Evolutionary conservation across 2,329 filamentous ascomycete species (phyloP).

Genomic region (Scleromitrula shiraiana): DNA sequence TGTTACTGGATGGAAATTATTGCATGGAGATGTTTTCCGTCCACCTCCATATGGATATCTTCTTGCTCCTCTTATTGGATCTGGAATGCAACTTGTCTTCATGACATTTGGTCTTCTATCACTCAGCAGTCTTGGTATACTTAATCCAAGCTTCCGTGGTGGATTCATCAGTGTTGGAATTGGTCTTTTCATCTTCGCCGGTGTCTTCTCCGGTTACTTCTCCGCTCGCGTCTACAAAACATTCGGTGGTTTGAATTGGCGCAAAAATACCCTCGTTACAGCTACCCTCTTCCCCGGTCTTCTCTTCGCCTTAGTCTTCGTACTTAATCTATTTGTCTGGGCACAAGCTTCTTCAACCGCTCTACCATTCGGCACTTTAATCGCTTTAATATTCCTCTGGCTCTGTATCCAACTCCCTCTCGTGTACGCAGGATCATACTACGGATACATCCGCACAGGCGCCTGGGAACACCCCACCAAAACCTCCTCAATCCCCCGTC

Average conservation of each 20-base stretch:
- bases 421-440: conserved; percentile 73
- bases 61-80: conserved; percentile 73
- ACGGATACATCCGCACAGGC: conserved; percentile 58
- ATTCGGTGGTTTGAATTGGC: conserved; percentile 68
- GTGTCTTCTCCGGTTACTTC: conserved; percentile 80
- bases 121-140: conserved; percentile 65
- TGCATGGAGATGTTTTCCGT: conserved; percentile 84
- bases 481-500: conserved; percentile 61
- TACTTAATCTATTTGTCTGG: conserved; percentile 86
- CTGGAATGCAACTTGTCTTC: conserved; percentile 78
- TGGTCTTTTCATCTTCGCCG: conserved; percentile 75
- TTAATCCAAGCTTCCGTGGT: conserved; percentile 85
- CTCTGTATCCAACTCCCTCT: conserved; percentile 79
- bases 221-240: conserved; percentile 77
- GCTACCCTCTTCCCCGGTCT: conserved; percentile 73
- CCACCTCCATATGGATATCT: conserved; percentile 62
- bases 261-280: conserved; percentile 69
- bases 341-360: conserved; percentile 82
- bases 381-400: conserved; percentile 70
- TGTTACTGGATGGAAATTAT: conserved; percentile 77
- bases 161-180: conserved; percentile 80
- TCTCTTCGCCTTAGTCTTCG: conserved; percentile 64
- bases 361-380: conserved; percentile 71
- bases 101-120: conserved; percentile 67
- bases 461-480: conserved; percentile 78